phyloP scores from a whole-genome alignment of 2,329 filamentous ascomycete genomes.

The Mollisia scopiformis region DNA sequence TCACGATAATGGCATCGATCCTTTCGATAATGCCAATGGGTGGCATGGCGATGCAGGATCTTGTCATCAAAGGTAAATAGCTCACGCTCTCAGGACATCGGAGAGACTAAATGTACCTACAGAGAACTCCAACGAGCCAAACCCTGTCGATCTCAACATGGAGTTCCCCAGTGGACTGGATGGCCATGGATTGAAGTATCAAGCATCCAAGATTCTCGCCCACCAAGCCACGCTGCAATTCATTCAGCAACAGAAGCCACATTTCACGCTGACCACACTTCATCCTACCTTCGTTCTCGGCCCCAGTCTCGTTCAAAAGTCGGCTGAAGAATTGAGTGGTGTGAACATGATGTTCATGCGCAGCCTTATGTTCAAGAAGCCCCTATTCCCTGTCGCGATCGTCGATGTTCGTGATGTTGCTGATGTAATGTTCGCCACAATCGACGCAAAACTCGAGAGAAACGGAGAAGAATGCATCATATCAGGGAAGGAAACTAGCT shows the following conservation, averaged over 20 bases:
- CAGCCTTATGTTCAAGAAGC: slow-evolving; percentile 3
- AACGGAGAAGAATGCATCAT: not conserved
- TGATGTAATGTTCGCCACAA: no score
- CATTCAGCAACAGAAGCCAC: slow-evolving; percentile 5
- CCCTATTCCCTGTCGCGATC: not conserved
- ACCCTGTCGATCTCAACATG: no score
- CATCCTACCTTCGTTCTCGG: slow-evolving; percentile 16
- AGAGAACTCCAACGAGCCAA: no score
- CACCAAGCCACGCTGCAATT: slow-evolving; percentile 17
- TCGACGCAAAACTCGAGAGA: slow-evolving; percentile 8
- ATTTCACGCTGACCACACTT: slow-evolving; percentile 11
- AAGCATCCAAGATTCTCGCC: slow-evolving; percentile 18
- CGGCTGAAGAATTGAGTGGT: not conserved
- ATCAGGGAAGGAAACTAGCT: not conserved
- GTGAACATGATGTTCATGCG: slow-evolving; percentile 6
- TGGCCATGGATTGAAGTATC: no score
- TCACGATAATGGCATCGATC: slow-evolving; percentile 22
- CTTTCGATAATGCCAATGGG: slow-evolving; percentile 11
- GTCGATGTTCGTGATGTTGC: slow-evolving; percentile 18
- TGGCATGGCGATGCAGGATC: no score
- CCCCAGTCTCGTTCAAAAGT: slow-evolving; percentile 5
- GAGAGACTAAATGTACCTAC: no score
- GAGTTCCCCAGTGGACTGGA: no score
- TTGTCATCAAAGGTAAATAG: no score
- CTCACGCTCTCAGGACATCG: no score